Conservation (phyloP, 73 alveolate genomes). For the Paramecium bursaria region DNA sequence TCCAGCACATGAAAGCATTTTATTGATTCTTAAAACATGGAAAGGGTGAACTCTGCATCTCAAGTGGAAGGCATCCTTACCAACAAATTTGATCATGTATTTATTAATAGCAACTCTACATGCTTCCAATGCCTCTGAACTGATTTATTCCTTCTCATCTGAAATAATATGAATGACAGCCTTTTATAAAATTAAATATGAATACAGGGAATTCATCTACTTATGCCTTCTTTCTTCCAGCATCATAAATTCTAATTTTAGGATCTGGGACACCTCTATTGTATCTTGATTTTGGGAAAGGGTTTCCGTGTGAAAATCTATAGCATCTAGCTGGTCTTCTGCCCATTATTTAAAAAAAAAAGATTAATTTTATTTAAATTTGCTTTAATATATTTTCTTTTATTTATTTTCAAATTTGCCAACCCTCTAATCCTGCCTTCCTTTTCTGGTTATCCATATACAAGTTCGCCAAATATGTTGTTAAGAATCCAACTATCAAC, state of each 20-base stretch:
- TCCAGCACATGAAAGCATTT: constrained; percentile 99
- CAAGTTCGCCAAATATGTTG: constrained; percentile 47
- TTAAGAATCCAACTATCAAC: constrained; percentile 60
- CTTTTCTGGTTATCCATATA: constrained; percentile 57
- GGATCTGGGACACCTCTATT: constrained; percentile 99
- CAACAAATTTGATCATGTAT: constrained; percentile 89
- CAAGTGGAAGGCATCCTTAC: constrained; percentile 96
- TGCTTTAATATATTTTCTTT: constrained; percentile 25
- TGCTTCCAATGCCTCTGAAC: constrained; percentile 99
- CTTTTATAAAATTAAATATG: constrained; percentile 63
- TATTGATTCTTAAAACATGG: constrained; percentile 98
- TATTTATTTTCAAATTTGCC: constrained; percentile 71
- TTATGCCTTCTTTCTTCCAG: constrained; percentile 91
- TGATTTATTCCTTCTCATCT: constrained; percentile 95
- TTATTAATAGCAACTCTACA: constrained; percentile 99
- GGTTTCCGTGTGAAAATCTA: constrained; percentile 94
- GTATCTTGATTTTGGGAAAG: constrained; percentile 98
- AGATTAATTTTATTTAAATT: background rate
- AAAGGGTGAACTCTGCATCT: constrained; percentile 97
- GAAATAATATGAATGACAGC: constrained; percentile 91
- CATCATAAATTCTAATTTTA: constrained; percentile 95
- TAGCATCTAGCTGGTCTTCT: constrained; percentile 98
- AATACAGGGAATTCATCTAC: constrained; percentile 90
- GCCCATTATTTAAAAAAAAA: constrained; percentile 78
- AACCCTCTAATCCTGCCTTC: constrained; percentile 68